Base-by-base conservation (phyloP, 2,329 filamentous ascomycete species). In the Leptographium wingfieldii region DNA sequence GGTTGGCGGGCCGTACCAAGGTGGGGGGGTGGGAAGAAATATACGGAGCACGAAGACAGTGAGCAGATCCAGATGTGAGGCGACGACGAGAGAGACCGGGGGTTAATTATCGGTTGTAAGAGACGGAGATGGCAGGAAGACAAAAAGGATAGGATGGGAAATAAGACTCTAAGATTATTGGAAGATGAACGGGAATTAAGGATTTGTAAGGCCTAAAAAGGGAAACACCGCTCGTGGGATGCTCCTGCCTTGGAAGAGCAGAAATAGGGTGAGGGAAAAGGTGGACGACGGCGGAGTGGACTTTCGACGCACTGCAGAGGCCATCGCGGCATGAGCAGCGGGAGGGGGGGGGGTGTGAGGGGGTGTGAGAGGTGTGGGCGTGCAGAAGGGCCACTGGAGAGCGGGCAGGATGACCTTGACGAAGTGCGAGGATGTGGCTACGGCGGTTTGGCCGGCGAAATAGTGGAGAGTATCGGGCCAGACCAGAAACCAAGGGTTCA, bases 361-460 rank as follows among this genome's bases (percentile, higher is more conserved):
- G 52, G 25, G 38, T 40, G 52, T 31, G 25, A 38, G 29, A 22
- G 27, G 25, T 27, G 27, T 52, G 27, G 49, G 27, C 49, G 49
- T 52, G 49, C 49, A 52, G 49, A 52, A 16, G 19, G 5, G 14
- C 9, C 25, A 27, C 29, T 19, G 6, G 14, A 55, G 10, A 43
- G 33, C 46, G 33, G 19, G 22, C 52, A 14, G 43, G 38, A 33
- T 19, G 51, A 49, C 33, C 33, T 35, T 35, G 33, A 35, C 33
- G 33, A 22, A 29, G 12, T 19, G 19, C 35, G 38, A 56, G 55
- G 29, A 33, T 35, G 71, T 70, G 69, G 68, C 71, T 69, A 73
- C 78, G 79, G 79, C 78, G 76, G 70, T 79, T 77, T 80, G 71
- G 73, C 77, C 79, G 79, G 79, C 77, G 72, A 75, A 80, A 81